phyloP scores from a whole-genome alignment of 352 stramenopile genomes.

The Phytophthora fragariaefolia region DNA sequence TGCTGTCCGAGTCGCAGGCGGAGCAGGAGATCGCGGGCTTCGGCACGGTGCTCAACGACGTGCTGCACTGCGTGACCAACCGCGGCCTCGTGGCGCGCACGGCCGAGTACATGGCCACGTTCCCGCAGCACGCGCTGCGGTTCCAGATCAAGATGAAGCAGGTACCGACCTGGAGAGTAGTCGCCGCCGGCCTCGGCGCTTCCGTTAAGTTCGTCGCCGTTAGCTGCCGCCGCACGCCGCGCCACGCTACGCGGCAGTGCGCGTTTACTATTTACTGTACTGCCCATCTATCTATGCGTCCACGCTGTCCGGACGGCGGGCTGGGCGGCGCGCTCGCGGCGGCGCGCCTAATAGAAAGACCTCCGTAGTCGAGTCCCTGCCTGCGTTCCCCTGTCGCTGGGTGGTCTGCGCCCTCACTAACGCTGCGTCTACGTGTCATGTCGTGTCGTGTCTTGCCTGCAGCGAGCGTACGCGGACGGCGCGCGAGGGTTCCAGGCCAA shows the following conservation, averaged over 20 bases:
- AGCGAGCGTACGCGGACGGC: conserved; percentile 68
- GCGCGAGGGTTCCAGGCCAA: conserved; percentile 76
- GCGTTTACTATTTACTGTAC: background rate
- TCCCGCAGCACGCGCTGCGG: conserved; percentile 73
- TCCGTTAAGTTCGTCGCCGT: too few species aligned
- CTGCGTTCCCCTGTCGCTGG: conserved; percentile 11
- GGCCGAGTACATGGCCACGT: conserved; percentile 74
- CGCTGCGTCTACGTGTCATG: conserved; percentile 8
- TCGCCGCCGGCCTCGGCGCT: too few species aligned
- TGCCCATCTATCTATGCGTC: background rate
- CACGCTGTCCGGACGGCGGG: background rate
- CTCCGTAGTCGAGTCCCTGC: conserved; percentile 2
- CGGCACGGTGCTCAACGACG: conserved; percentile 70
- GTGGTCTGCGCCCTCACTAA: too few species aligned
- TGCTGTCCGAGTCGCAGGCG: conserved; percentile 72
- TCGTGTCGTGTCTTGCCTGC: conserved; percentile 19
- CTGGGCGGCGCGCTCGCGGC: background rate
- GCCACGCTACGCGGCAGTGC: too few species aligned
- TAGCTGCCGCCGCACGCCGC: too few species aligned
- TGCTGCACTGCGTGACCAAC: conserved; percentile 73
- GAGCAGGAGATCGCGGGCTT: conserved; percentile 83
- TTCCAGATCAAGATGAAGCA: conserved; percentile 92
- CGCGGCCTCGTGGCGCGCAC: conserved; percentile 78
- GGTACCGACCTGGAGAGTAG: too few species aligned
- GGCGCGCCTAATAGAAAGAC: conserved; percentile 2